phyloP scores from a whole-genome alignment of 2,329 filamentous ascomycete species.

The Podosphaera fusca region DNA sequence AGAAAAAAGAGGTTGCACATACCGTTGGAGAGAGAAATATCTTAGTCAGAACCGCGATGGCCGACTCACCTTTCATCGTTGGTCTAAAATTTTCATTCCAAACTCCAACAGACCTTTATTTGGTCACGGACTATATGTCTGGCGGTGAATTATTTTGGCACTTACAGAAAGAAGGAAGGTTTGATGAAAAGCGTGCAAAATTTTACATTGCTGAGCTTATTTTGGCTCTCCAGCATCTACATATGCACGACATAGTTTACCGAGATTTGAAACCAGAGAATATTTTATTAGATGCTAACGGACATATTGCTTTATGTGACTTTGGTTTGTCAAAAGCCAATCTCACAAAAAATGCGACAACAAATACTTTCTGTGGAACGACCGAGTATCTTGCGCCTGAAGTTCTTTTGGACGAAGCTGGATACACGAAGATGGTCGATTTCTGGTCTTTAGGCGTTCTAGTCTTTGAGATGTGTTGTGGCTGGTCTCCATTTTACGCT shows the following conservation, averaged over 20 bases:
- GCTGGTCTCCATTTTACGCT: slow-evolving; percentile 96
- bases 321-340: slow-evolving; percentile 97
- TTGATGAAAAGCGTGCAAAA: slow-evolving; percentile 83
- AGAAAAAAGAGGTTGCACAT: slow-evolving; percentile 97
- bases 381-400: slow-evolving; percentile 95
- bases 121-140: slow-evolving; percentile 99
- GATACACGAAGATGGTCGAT: slow-evolving; percentile 99
- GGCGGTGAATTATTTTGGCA: slow-evolving; percentile 98
- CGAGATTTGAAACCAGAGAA: slow-evolving; percentile 95
- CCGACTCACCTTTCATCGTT: slow-evolving; percentile 92
- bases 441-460: slow-evolving; percentile 97
- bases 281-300: slow-evolving; percentile 87
- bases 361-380: slow-evolving; percentile 95
- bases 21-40: slow-evolving; percentile 96
- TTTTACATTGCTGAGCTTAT: slow-evolving; percentile 99
- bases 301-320: slow-evolving; percentile 91
- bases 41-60: slow-evolving; percentile 80
- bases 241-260: slow-evolving; percentile 94
- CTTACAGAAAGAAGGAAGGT: slow-evolving; percentile 86
- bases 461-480: slow-evolving; percentile 99
- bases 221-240: slow-evolving; percentile 78
- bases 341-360: slow-evolving; percentile 87
- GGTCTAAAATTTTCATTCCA: slow-evolving; percentile 98
- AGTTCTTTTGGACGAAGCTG: slow-evolving; percentile 82
- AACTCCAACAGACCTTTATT: slow-evolving; percentile 82